Evolutionary conservation across 73 alveolate species (phyloP), one percentile per base, ranked within the genome.

Genomic region (Paramecium sonneborni): DNA sequence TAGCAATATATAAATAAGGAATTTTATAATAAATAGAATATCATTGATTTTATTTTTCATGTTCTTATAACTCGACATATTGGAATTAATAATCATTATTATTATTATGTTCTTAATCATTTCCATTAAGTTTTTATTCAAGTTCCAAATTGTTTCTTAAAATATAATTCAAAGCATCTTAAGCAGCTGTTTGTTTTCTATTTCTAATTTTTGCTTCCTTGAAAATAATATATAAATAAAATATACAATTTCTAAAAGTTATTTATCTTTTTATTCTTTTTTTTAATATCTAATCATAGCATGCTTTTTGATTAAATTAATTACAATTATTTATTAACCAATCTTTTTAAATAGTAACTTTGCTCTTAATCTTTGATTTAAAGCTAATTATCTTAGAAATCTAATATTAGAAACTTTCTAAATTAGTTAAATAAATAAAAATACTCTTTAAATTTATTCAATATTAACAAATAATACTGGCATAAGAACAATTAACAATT

Each of bases 111-210:
- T 52, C 68, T 52, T 18, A 52, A 52, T 52, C 32, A 52, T 52
- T 52, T 5, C 68, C 68, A 52, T 52, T 52, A 15, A 52, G 39
- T 32, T 62, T 32, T 62, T 6, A 26, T 62, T 1, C 21, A 12
- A 62, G 9, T 26, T 62, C 84, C 8, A 23, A 30, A 30, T 32
- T 32, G 26, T 62, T 62, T 44, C 90, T 79, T 21, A 79, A 21
- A 44, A 79, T 39, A 34, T 43, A 79, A 21, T 41, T 41, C 15
- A 79, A 34, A 23, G 90, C 90, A 79, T 79, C 90, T 15, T 79
- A 23, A 20, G 90, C 90, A 43, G 90, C 90, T 10, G 90, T 79
- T 79, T 44, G 2, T 26, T 79, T 20, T 41, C 90, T 38, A 23
- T 41, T 79, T 46, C 90, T 79, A 37, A 74, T 74, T 34, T 26